Percentiles rank a stretch among this genome's conserved stretches.
Conservation (phyloP, 2,329 filamentous ascomycete species). For the Lecanoromycetidae sp. region DNA sequence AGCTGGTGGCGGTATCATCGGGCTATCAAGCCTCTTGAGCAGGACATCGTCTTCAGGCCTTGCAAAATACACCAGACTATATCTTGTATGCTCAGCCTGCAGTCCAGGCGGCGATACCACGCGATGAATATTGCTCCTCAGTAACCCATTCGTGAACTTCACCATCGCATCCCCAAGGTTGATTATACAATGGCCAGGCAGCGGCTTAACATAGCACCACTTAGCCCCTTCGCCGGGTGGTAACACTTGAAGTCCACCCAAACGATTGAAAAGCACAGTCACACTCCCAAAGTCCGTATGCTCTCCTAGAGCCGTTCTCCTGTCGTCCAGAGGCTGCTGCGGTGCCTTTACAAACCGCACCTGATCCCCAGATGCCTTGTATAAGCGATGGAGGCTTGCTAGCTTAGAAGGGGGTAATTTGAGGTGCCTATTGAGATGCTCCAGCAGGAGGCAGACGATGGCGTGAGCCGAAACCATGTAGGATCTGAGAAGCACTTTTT, state of each 20-base stretch:
- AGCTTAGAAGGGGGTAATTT: slow-evolving; percentile 32
- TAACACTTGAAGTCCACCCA: slow-evolving; percentile 44
- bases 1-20: neutral
- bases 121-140: slow-evolving; percentile 36
- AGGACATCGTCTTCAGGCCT: slow-evolving; percentile 39
- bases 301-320: slow-evolving; percentile 37
- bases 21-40: slow-evolving; percentile 27
- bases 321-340: slow-evolving; percentile 34
- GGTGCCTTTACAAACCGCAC: slow-evolving; percentile 31
- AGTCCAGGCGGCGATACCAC: slow-evolving; percentile 38
- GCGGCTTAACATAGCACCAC: slow-evolving; percentile 43
- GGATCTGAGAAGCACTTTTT: slow-evolving; percentile 28
- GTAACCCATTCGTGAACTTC: slow-evolving; percentile 32
- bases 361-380: neutral
- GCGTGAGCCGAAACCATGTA: slow-evolving; percentile 37
- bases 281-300: slow-evolving; percentile 48
- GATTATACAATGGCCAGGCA: slow-evolving; percentile 36
- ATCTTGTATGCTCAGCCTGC: slow-evolving; percentile 35
- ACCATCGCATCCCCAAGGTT: slow-evolving; percentile 35
- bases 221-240: slow-evolving; percentile 30
- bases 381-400: slow-evolving; percentile 33
- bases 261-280: slow-evolving; percentile 44
- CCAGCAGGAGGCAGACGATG: slow-evolving; percentile 35
- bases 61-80: slow-evolving; percentile 44
- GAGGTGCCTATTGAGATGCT: slow-evolving; percentile 34